Percentiles rank a stretch among this genome's conserved stretches.
Evolutionary conservation across 768 basidiomycete species (phyloP).

Genomic region (Phylloporus sp.): DNA sequence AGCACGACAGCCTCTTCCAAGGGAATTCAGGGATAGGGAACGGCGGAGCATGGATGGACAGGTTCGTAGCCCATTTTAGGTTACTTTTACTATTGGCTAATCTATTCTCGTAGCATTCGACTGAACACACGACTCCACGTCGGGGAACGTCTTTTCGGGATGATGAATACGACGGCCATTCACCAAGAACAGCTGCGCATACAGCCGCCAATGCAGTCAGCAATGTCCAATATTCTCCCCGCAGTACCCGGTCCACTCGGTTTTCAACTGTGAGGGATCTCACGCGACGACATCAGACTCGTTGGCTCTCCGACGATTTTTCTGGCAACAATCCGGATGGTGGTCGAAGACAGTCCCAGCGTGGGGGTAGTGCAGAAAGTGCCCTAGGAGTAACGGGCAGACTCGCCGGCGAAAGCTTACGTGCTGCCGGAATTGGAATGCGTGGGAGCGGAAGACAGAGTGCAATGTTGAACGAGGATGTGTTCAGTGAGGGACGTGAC

Average conservation of each 20-base stretch:
- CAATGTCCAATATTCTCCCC: conserved; percentile 26
- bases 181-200: conserved; percentile 24
- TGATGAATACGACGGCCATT: conserved; percentile 17
- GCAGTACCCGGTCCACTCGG: conserved; percentile 31
- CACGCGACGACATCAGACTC: conserved; percentile 45
- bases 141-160: conserved; percentile 22
- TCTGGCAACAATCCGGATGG: conserved; percentile 19
- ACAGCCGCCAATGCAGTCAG: conserved; percentile 20
- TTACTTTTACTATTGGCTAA: conserved; percentile 1
- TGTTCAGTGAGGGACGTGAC: conserved; percentile 31
- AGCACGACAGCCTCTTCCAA: conserved; percentile 48
- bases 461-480: conserved; percentile 32
- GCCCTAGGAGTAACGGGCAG: conserved; percentile 47
- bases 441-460: conserved; percentile 28
- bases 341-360: conserved; percentile 52
- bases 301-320: conserved; percentile 54
- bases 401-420: conserved; percentile 62
- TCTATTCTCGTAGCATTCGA: conserved; percentile 22
- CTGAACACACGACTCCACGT: conserved; percentile 41
- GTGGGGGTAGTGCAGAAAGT: conserved; percentile 72
- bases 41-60: conserved; percentile 38
- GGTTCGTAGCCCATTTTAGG: conserved; percentile 30
- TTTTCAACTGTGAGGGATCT: conserved; percentile 49
- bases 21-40: conserved; percentile 42
- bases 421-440: conserved; percentile 64